Percentiles rank a stretch among this genome's conserved stretches.
These are phyloP conservation scores for Ailanthus altissimus DNA, from an alignment of 345 rosid genomes.

Conservation along the genomic window DNA sequence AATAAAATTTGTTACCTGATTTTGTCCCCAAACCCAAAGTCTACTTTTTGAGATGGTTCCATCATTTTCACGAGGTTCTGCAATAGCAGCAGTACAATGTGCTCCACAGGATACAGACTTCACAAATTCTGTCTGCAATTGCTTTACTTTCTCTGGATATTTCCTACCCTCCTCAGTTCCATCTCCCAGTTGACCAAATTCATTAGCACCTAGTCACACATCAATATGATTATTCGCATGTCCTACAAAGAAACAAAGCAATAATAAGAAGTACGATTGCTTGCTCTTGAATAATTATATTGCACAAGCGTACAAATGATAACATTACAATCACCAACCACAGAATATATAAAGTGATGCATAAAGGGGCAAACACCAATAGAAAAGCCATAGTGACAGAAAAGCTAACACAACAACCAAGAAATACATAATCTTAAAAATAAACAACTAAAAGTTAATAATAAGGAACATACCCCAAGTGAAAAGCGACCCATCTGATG, in stretches of 20 bases:
- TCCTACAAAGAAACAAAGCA: background rate
- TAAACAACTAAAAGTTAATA: constrained; percentile 4
- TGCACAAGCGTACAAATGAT: background rate
- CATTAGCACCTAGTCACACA: constrained; percentile 68
- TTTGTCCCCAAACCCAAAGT: constrained; percentile 99
- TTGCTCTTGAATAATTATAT: background rate
- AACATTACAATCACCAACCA: background rate
- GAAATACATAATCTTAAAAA: background rate
- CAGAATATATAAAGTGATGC: too few relatives aligned
- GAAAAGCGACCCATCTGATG: constrained; percentile 96
- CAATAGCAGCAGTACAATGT: constrained; percentile 88
- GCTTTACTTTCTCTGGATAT: constrained; percentile 76
- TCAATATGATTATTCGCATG: background rate
- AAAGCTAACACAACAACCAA: background rate
- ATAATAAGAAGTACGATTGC: background rate
- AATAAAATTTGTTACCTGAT: constrained; percentile 55
- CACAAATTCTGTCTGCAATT: constrained; percentile 78
- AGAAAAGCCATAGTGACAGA: background rate
- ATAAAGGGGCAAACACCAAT: background rate
- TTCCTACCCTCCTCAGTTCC: constrained; percentile 87
- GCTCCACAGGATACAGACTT: constrained; percentile 94
- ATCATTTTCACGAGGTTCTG: constrained; percentile 74
- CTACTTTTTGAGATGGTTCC: constrained; percentile 66
- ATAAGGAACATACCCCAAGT: constrained; percentile 73
- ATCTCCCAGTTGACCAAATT: constrained; percentile 97